A percentile compares a stretch with the other conserved stretches of the same genome.
phyloP scores from a whole-genome alignment of 23 red algal genomes.

The Agarophyton chilense region DNA sequence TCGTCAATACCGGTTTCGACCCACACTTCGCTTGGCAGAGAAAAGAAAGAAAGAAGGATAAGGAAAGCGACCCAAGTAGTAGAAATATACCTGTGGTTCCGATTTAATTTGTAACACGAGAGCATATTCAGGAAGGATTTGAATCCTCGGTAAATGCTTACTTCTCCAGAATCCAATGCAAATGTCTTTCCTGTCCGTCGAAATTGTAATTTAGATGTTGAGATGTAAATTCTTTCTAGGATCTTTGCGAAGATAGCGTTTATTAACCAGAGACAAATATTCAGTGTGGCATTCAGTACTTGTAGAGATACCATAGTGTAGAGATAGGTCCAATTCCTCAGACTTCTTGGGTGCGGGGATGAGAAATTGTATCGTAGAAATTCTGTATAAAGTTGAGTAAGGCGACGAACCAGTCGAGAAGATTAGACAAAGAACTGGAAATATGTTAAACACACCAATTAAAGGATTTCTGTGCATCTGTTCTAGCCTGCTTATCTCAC shows the following conservation, averaged over 20 bases:
- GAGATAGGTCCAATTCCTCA: neutral
- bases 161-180: neutral
- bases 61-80: neutral
- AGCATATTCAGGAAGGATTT: neutral
- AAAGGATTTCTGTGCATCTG: no score
- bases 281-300: neutral
- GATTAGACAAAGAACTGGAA: no score
- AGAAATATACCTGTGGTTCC: neutral
- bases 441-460: no score
- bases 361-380: no score
- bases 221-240: neutral
- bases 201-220: neutral
- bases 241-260: neutral
- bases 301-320: neutral
- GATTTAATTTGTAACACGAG: neutral
- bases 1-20: slow-evolving; percentile 27
- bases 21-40: slow-evolving; percentile 12
- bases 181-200: neutral
- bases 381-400: no score
- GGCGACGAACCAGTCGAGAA: no score
- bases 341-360: no score
- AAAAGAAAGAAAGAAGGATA: slow-evolving; percentile 15
- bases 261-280: neutral
- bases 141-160: neutral
- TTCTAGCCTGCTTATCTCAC: no score